Percentiles rank a stretch among this genome's conserved stretches.
These are phyloP conservation scores for Pichia californica DNA, from an alignment of 805 yeast genomes.

Conservation along the genomic window DNA sequence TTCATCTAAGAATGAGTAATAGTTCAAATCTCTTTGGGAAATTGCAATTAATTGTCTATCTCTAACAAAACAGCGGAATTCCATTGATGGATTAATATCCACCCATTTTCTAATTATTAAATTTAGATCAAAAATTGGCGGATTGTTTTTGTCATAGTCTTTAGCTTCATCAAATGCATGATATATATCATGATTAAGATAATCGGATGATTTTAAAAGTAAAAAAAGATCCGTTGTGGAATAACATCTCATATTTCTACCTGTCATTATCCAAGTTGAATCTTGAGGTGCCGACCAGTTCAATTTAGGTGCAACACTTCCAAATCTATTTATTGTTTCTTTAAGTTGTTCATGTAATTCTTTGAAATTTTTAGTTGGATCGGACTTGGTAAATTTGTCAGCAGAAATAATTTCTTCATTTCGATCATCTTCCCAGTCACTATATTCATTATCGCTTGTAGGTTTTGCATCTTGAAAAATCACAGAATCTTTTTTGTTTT, in stretches of 20 bases:
- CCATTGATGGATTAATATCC: slow-evolving; percentile 79
- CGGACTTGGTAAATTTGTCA: too few species aligned
- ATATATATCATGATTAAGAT: slow-evolving; percentile 76
- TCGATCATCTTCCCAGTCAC: slow-evolving; percentile 62
- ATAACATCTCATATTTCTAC: slow-evolving; percentile 67
- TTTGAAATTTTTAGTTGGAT: slow-evolving; percentile 47
- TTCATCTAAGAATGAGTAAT: slow-evolving; percentile 60
- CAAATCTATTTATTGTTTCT: slow-evolving; percentile 39
- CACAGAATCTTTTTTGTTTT: slow-evolving; percentile 29
- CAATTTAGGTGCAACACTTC: slow-evolving; percentile 75
- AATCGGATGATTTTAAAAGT: slow-evolving; percentile 79
- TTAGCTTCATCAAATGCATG: slow-evolving; percentile 48
- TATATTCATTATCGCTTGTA: slow-evolving; percentile 58
- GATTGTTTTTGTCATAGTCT: slow-evolving; percentile 29
- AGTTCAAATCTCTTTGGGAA: slow-evolving; percentile 82
- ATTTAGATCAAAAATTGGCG: slow-evolving; percentile 39
- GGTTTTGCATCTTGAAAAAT: slow-evolving; percentile 29
- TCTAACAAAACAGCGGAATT: slow-evolving; percentile 80
- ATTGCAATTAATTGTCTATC: slow-evolving; percentile 60
- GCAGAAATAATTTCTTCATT: slow-evolving; percentile 16
- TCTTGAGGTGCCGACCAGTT: slow-evolving; percentile 98
- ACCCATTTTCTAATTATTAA: slow-evolving; percentile 80
- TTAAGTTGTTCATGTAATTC: slow-evolving; percentile 53
- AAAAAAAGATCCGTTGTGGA: slow-evolving; percentile 72
- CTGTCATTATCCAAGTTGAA: slow-evolving; percentile 84